Conservation (phyloP, 495 filamentous ascomycete species). For the Evansstolkia leycettana region DNA sequence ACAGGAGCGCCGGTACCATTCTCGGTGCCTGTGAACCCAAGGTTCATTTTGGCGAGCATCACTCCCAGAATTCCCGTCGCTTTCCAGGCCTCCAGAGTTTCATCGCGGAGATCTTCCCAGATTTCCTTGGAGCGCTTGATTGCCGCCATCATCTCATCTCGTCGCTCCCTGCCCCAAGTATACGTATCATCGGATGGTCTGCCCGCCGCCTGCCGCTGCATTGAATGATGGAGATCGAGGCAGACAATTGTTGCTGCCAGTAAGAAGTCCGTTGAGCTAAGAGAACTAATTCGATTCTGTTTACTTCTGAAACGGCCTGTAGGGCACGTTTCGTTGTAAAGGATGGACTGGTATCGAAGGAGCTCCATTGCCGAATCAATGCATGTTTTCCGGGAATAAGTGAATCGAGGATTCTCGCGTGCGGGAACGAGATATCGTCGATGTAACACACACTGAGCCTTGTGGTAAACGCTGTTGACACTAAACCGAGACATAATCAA, state of each 20-base stretch:
- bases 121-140: constrained; percentile 63
- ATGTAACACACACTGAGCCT: constrained; percentile 79
- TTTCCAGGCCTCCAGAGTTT: constrained; percentile 83
- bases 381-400: constrained; percentile 72
- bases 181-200: constrained; percentile 39
- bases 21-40: constrained; percentile 16
- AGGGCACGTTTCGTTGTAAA: constrained; percentile 62
- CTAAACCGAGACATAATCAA: constrained; percentile 78
- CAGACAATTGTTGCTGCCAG: constrained; percentile 80
- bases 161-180: constrained; percentile 58
- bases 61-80: constrained; percentile 62
- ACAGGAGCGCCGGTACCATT: constrained; percentile 9
- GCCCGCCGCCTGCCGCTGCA: constrained; percentile 22
- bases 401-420: constrained; percentile 68
- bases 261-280: constrained; percentile 75
- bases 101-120: constrained; percentile 62
- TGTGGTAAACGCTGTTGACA: constrained; percentile 64
- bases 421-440: constrained; percentile 71
- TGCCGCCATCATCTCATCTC: constrained; percentile 60
- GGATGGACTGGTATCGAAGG: constrained; percentile 59
- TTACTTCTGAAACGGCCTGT: constrained; percentile 60
- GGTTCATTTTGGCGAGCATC: constrained; percentile 65
- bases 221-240: constrained; percentile 56
- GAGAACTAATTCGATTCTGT: constrained; percentile 60
- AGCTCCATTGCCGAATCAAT: constrained; percentile 79